phyloP scores from a whole-genome alignment of 2,329 filamentous ascomycete species.

The Aureobasidium sp. region DNA sequence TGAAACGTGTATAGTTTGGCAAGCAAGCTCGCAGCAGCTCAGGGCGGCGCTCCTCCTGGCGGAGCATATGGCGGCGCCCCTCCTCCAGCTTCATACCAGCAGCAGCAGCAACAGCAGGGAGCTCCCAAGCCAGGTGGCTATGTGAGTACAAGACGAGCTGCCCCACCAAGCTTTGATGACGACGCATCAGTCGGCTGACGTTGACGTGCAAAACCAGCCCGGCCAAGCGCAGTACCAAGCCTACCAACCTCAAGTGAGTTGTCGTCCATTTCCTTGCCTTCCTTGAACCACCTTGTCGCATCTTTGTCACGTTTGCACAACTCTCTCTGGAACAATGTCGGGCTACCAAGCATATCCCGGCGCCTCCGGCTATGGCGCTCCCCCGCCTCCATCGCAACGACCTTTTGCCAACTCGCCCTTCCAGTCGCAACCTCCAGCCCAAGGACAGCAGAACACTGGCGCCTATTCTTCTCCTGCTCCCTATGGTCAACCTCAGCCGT shows the following conservation, averaged over 20 bases:
- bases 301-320: slow-evolving; percentile 1
- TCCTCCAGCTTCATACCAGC: slow-evolving; percentile 24
- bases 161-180: slow-evolving; percentile 16
- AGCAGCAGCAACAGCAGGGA: slow-evolving; percentile 12
- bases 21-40: slow-evolving; percentile 41
- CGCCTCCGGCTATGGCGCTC: slow-evolving; percentile 25
- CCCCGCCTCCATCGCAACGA: slow-evolving; percentile 35
- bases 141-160: slow-evolving; percentile 39
- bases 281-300: slow-evolving; percentile 21
- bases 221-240: slow-evolving; percentile 47
- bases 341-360: slow-evolving; percentile 17
- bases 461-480: slow-evolving; percentile 29
- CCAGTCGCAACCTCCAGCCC: slow-evolving; percentile 19
- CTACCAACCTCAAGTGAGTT: slow-evolving; percentile 30
- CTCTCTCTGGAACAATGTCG: slow-evolving; percentile 11
- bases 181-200: slow-evolving; percentile 18
- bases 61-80: slow-evolving; percentile 26
- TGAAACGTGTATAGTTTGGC: slow-evolving; percentile 23
- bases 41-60: slow-evolving; percentile 28
- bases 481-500: slow-evolving; percentile 21
- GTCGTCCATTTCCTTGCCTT: slow-evolving; percentile 17
- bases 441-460: slow-evolving; percentile 12
- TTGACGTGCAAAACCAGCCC: slow-evolving; percentile 21
- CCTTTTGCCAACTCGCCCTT: slow-evolving; percentile 23
- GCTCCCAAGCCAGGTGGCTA: slow-evolving; percentile 38